These are phyloP conservation scores for Auricularia cornea DNA, from an alignment of 768 basidiomycete genomes.

Conservation along the genomic window DNA sequence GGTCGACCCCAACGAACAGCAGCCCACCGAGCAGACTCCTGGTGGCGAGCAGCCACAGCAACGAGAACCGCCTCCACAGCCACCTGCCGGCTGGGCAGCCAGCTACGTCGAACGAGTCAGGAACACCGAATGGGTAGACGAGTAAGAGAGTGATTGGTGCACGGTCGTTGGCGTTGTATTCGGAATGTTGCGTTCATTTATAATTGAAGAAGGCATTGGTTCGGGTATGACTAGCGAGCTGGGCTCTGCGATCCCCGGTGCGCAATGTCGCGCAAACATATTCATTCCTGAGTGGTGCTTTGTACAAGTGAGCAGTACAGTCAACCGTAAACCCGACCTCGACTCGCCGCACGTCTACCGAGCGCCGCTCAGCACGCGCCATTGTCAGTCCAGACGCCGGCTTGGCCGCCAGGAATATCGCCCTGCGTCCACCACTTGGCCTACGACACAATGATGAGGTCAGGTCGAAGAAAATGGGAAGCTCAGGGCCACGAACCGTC, in stretches of 20 bases:
- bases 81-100: constrained; percentile 53
- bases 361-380: neutral
- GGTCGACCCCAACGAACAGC: constrained; percentile 12
- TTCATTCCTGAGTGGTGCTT: too few relatives aligned
- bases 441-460: constrained; percentile 42
- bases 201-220: too few relatives aligned
- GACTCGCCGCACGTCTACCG: too few relatives aligned
- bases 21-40: constrained; percentile 17
- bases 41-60: constrained; percentile 14
- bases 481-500: neutral
- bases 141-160: too few relatives aligned
- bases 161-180: too few relatives aligned
- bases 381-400: neutral
- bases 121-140: constrained; percentile 61
- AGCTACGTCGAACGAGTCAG: constrained; percentile 58
- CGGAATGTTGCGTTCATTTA: too few relatives aligned
- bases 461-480: constrained; percentile 19
- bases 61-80: constrained; percentile 40
- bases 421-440: constrained; percentile 57
- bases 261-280: too few relatives aligned
- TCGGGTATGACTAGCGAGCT: too few relatives aligned
- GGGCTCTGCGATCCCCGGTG: too few relatives aligned
- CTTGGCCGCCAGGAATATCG: constrained; percentile 38
- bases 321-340: neutral
- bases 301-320: too few relatives aligned